phyloP scores from a whole-genome alignment of 495 filamentous ascomycete species.

The Friedmanniomyces simplex region DNA sequence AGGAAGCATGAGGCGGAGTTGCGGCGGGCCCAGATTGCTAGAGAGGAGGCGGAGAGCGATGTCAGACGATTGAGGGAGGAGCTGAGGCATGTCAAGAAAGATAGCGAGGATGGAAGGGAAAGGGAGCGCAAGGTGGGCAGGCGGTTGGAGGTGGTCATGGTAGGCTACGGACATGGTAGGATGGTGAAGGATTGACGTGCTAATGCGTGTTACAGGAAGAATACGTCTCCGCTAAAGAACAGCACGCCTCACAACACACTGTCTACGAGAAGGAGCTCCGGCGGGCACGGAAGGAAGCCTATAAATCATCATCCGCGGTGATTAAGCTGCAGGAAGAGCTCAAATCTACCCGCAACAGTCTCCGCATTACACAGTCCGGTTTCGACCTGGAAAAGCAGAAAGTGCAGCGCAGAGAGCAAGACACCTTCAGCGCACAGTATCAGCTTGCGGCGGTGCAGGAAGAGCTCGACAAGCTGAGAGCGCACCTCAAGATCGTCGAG shows the following conservation, averaged over 20 bases:
- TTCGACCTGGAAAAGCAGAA: slow-evolving; percentile 39
- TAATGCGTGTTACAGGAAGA: slow-evolving; percentile 49
- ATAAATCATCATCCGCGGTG: slow-evolving; percentile 64
- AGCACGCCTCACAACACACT: slow-evolving; percentile 57
- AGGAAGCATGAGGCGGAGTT: slow-evolving; percentile 60
- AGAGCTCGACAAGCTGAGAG: slow-evolving; percentile 54
- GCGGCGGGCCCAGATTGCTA: slow-evolving; percentile 68
- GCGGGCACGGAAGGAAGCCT: slow-evolving; percentile 71
- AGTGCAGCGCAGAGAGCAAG: slow-evolving; percentile 51
- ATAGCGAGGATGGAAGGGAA: slow-evolving; percentile 59
- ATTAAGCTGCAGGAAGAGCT: slow-evolving; percentile 78
- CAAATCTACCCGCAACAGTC: slow-evolving; percentile 50
- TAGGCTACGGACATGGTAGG: slow-evolving; percentile 28
- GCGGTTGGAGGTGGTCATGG: slow-evolving; percentile 65
- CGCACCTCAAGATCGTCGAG: slow-evolving; percentile 54
- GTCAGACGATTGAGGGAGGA: slow-evolving; percentile 54
- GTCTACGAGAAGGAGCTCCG: slow-evolving; percentile 80
- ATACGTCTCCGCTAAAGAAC: slow-evolving; percentile 62
- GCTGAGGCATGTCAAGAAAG: slow-evolving; percentile 38
- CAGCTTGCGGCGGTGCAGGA: slow-evolving; percentile 63
- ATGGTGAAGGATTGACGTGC: neutral
- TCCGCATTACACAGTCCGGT: slow-evolving; percentile 44
- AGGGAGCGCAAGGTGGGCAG: slow-evolving; percentile 66
- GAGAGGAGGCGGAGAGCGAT: slow-evolving; percentile 71
- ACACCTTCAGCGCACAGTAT: slow-evolving; percentile 66